Evolutionary conservation across 2,329 filamentous ascomycete species (phyloP).

Genomic region (Gnomoniopsis smithogilvyi): DNA sequence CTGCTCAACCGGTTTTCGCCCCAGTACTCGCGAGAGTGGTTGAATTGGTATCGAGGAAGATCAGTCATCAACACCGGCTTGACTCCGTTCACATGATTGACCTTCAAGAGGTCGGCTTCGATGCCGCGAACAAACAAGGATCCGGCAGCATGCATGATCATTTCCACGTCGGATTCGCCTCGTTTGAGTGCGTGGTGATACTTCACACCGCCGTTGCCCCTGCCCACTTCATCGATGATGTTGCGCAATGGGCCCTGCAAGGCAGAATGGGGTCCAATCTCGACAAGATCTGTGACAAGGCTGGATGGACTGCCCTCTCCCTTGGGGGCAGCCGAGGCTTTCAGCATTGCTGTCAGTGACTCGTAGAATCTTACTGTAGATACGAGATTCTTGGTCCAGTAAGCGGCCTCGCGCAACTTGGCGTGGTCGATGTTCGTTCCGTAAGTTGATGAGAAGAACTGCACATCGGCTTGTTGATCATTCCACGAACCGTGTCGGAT

Average conservation of each 20-base stretch:
- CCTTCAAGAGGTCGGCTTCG: slow-evolving; percentile 1
- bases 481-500: slow-evolving; percentile 9
- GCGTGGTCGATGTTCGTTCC: slow-evolving; percentile 15
- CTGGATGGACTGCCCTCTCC: neutral
- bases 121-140: slow-evolving; percentile 12
- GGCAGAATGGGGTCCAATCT: slow-evolving; percentile 27
- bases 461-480: slow-evolving; percentile 2
- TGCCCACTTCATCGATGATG: slow-evolving; percentile 19
- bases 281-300: slow-evolving; percentile 22
- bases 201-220: neutral
- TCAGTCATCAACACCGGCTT: slow-evolving; percentile 32
- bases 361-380: slow-evolving; percentile 26
- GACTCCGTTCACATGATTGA: slow-evolving; percentile 13
- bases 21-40: slow-evolving; percentile 42
- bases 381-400: slow-evolving; percentile 27
- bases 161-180: slow-evolving; percentile 20
- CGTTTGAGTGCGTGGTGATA: slow-evolving; percentile 10
- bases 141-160: slow-evolving; percentile 18
- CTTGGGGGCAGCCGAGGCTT: slow-evolving; percentile 8
- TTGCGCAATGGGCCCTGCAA: slow-evolving; percentile 25
- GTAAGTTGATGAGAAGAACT: slow-evolving; percentile 24
- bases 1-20: slow-evolving; percentile 38
- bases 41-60: slow-evolving; percentile 43
- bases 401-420: slow-evolving; percentile 20
- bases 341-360: slow-evolving; percentile 22